phyloP scores from a whole-genome alignment of 495 filamentous ascomycete genomes.

The Hyaloscypha hepaticicola region DNA sequence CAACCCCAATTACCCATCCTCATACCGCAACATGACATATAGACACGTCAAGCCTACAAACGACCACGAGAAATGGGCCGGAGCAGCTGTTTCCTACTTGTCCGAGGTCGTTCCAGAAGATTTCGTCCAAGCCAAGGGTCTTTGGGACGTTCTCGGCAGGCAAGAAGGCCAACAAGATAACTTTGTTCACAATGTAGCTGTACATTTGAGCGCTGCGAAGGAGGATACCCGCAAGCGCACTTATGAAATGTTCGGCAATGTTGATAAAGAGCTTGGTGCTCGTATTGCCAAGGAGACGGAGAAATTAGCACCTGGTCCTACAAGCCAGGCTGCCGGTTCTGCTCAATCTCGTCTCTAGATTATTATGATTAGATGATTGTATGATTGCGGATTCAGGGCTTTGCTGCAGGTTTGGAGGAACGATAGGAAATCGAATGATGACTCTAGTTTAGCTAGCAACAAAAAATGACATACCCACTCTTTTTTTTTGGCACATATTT shows the following conservation, averaged over 20 bases:
- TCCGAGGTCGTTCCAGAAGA: constrained; percentile 54
- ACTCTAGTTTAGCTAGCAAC: no score
- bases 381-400: no score
- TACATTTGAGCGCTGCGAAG: constrained; percentile 51
- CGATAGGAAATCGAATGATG: no score
- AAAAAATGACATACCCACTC: no score
- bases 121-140: constrained; percentile 61
- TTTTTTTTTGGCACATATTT: no score
- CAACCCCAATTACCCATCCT: constrained; percentile 67
- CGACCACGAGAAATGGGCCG: constrained; percentile 63
- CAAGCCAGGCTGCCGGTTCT: constrained; percentile 24
- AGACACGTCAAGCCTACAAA: constrained; percentile 57
- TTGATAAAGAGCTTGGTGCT: constrained; percentile 42
- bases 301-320: constrained; percentile 39
- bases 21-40: constrained; percentile 58
- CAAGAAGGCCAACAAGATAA: constrained; percentile 64
- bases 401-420: no score
- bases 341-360: constrained; percentile 24
- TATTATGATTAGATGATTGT: constrained; percentile 2
- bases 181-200: constrained; percentile 63
- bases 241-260: constrained; percentile 56
- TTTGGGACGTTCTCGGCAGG: constrained; percentile 66
- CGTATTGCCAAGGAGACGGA: constrained; percentile 49
- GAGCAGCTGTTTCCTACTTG: constrained; percentile 38
- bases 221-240: constrained; percentile 57